Evolutionary conservation across 805 yeast genomes (phyloP).

Genomic region (Yamadazyma sp.): DNA sequence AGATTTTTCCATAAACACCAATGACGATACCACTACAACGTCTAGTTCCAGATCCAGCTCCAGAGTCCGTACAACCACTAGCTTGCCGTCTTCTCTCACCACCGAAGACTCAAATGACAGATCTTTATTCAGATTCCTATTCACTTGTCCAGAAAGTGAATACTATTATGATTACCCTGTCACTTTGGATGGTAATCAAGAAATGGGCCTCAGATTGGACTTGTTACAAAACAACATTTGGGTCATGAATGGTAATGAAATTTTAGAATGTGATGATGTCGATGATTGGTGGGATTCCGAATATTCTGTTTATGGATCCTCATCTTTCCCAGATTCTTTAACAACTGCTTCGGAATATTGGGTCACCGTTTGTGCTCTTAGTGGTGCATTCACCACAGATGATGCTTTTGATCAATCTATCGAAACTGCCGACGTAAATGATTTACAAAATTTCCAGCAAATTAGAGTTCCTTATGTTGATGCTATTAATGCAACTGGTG

Average conservation of each 20-base stretch:
- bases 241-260: constrained; percentile 27
- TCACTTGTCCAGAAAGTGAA: constrained; percentile 6
- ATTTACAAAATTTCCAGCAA: constrained; percentile 7
- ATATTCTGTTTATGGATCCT: constrained; percentile 7
- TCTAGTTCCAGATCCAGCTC: constrained; percentile 1
- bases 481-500: constrained; percentile 26
- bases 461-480: constrained; percentile 27
- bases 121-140: constrained; percentile 9
- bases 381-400: constrained; percentile 19
- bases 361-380: constrained; percentile 25
- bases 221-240: constrained; percentile 36
- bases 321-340: constrained; percentile 11
- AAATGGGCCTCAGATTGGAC: constrained; percentile 26
- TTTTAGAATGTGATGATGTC: constrained; percentile 24
- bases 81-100: constrained; percentile 3
- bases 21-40: constrained; percentile 1
- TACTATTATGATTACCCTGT: constrained; percentile 12
- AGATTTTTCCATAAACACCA: constrained; percentile 13
- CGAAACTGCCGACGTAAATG: constrained; percentile 12
- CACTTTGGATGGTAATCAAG: constrained; percentile 12
- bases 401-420: constrained; percentile 13
- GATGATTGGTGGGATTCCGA: constrained; percentile 18
- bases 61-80: not conserved
- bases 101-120: constrained; percentile 10
- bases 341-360: constrained; percentile 20